These are phyloP conservation scores for Penicillium arizonense DNA, from an alignment of 495 filamentous ascomycete species.

Conservation along the genomic window DNA sequence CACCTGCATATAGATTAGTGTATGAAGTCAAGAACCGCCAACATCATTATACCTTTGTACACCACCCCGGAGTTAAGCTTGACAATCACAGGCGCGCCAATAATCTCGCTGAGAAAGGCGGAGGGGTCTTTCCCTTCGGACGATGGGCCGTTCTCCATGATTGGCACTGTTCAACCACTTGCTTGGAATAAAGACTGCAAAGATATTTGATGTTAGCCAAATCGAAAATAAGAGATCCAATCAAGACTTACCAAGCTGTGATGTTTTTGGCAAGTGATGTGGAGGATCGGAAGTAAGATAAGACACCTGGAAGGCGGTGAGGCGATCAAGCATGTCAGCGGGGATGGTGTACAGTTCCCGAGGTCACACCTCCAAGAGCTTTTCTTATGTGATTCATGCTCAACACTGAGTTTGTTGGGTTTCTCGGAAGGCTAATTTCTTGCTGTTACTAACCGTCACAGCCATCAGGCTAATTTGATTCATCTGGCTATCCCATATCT, in stretches of 20 bases:
- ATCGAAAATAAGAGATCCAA: too few species aligned
- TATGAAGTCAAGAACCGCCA: too few species aligned
- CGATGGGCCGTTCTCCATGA: constrained; percentile 71
- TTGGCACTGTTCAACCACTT: background rate
- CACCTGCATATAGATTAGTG: constrained; percentile 52
- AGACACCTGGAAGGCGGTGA: constrained; percentile 6
- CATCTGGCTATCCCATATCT: too few species aligned
- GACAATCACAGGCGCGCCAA: constrained; percentile 86
- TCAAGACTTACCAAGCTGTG: background rate
- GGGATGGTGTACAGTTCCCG: background rate
- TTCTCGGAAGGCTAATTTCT: too few species aligned
- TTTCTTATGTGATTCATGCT: too few species aligned
- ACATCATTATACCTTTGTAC: constrained; percentile 70
- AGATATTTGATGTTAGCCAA: background rate
- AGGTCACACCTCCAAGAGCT: too few species aligned
- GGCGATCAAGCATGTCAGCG: background rate
- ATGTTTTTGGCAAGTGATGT: background rate
- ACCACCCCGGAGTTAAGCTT: constrained; percentile 95
- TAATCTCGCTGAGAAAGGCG: constrained; percentile 86
- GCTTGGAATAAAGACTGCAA: background rate
- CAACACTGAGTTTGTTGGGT: too few species aligned
- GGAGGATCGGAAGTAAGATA: background rate
- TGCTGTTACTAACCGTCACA: too few species aligned
- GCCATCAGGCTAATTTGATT: too few species aligned
- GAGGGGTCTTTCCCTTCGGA: constrained; percentile 84